Evolutionary conservation across 1,284 basidiomycete species (phyloP).

Genomic region (Ustilago nuda): DNA sequence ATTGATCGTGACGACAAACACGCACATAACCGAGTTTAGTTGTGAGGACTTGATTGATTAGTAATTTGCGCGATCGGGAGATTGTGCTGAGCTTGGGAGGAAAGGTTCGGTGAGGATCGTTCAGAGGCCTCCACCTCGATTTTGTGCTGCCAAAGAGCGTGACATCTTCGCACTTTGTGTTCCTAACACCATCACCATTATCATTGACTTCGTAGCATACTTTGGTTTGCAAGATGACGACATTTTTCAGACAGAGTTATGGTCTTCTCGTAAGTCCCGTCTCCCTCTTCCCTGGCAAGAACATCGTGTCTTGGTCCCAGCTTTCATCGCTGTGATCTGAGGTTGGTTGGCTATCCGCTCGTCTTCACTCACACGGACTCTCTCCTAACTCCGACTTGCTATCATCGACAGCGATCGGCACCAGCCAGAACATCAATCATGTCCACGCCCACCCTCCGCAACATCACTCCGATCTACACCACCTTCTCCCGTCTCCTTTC

Average conservation of each 20-base stretch:
- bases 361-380: neutral
- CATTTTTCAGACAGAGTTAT: slow-evolving; percentile 20
- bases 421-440: neutral
- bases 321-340: neutral
- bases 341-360: too few relatives aligned
- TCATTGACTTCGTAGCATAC: neutral
- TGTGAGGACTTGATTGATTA: neutral
- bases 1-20: neutral
- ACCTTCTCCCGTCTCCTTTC: slow-evolving; percentile 68
- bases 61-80: slow-evolving; percentile 2
- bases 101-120: slow-evolving; percentile 13
- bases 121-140: neutral
- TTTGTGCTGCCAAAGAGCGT: slow-evolving; percentile 14
- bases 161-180: neutral
- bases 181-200: slow-evolving; percentile 4
- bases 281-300: neutral
- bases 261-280: slow-evolving; percentile 18
- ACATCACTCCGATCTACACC: neutral
- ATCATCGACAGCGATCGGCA: slow-evolving; percentile 1
- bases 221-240: slow-evolving; percentile 15
- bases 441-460: neutral
- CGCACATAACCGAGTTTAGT: too few relatives aligned
- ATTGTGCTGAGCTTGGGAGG: neutral
- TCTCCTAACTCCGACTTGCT: neutral
- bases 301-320: neutral